Percentiles rank a stretch among this genome's conserved stretches.
These are phyloP conservation scores for Leccinum insolens DNA, from an alignment of 1,284 basidiomycete species.

Conservation along the genomic window DNA sequence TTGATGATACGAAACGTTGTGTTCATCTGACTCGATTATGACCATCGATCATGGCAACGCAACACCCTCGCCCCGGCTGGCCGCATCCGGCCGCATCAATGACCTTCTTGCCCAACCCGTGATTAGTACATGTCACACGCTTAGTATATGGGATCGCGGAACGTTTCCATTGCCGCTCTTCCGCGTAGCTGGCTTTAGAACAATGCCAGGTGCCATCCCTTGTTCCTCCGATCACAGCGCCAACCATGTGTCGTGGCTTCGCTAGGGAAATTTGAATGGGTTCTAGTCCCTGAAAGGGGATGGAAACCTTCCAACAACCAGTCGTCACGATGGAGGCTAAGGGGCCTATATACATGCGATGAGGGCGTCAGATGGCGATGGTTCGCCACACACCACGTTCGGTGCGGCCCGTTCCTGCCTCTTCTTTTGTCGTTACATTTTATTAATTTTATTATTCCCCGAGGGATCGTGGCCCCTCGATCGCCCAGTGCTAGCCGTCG, in stretches of 20 bases:
- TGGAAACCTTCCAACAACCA: constrained; percentile 4
- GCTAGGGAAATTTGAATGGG: constrained; percentile 23
- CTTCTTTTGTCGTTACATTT: neutral
- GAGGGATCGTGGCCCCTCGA: constrained; percentile 16
- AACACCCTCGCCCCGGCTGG: constrained; percentile 5
- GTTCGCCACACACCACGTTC: constrained; percentile 15
- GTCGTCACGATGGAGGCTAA: constrained; percentile 1
- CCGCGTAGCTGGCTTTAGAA: constrained; percentile 18
- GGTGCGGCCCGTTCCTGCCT: constrained; percentile 2
- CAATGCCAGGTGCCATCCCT: constrained; percentile 1
- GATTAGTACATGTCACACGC: neutral
- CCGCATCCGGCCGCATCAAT: constrained; percentile 18
- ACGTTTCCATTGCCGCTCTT: constrained; percentile 28
- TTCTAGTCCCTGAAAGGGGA: constrained; percentile 19
- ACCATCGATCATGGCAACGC: constrained; percentile 22
- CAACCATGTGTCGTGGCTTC: constrained; percentile 19
- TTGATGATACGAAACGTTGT: constrained; percentile 6
- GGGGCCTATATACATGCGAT: constrained; percentile 13
- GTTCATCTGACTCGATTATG: constrained; percentile 26
- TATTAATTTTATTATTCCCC: neutral
- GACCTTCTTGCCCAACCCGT: constrained; percentile 3
- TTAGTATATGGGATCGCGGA: constrained; percentile 22
- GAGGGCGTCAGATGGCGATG: constrained; percentile 7
- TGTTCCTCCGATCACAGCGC: constrained; percentile 23
- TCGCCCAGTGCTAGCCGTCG: constrained; percentile 18